Evolutionary conservation across 2,329 filamentous ascomycete genomes (phyloP).

Genomic region (Elsinoe perseae): DNA sequence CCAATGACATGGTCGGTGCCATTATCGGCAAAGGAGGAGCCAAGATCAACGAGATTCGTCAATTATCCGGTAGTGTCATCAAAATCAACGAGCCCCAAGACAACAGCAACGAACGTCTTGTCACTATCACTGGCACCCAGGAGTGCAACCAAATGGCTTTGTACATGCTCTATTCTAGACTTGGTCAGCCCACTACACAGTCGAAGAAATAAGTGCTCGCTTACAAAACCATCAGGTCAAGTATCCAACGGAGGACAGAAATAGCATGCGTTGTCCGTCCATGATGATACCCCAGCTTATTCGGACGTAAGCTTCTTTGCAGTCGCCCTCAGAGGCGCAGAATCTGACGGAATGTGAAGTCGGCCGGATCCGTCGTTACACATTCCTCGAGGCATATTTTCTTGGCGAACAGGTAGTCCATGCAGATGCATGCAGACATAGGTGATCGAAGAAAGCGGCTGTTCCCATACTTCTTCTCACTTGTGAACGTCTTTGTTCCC

Average conservation of each 20-base stretch:
- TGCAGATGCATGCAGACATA: slow-evolving; percentile 10
- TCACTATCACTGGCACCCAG: slow-evolving; percentile 94
- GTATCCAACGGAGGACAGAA: slow-evolving; percentile 19
- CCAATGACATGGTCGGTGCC: slow-evolving; percentile 98
- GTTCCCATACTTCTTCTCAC: background rate
- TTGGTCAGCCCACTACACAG: slow-evolving; percentile 57
- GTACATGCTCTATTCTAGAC: slow-evolving; percentile 96
- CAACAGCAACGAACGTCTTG: slow-evolving; percentile 94
- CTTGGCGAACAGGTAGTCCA: slow-evolving; percentile 1
- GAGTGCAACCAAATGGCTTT: slow-evolving; percentile 99
- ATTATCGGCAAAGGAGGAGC: slow-evolving; percentile 98
- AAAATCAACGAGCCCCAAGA: slow-evolving; percentile 99
- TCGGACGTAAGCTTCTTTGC: background rate
- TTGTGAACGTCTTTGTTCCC: slow-evolving; percentile 10
- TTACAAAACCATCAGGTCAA: slow-evolving; percentile 18
- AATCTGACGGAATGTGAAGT: background rate
- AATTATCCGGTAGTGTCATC: slow-evolving; percentile 94
- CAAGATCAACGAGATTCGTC: slow-evolving; percentile 98
- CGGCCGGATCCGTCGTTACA: slow-evolving; percentile 10
- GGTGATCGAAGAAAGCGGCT: slow-evolving; percentile 11
- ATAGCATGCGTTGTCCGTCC: slow-evolving; percentile 7
- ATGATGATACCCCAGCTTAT: slow-evolving; percentile 10
- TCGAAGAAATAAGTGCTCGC: slow-evolving; percentile 29
- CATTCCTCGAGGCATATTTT: slow-evolving; percentile 4
- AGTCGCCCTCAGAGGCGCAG: background rate